A percentile compares a stretch with the other conserved stretches of the same genome.
Evolutionary conservation across 345 rosid genomes (phyloP).

Genomic region (Dovyalis caffra): DNA sequence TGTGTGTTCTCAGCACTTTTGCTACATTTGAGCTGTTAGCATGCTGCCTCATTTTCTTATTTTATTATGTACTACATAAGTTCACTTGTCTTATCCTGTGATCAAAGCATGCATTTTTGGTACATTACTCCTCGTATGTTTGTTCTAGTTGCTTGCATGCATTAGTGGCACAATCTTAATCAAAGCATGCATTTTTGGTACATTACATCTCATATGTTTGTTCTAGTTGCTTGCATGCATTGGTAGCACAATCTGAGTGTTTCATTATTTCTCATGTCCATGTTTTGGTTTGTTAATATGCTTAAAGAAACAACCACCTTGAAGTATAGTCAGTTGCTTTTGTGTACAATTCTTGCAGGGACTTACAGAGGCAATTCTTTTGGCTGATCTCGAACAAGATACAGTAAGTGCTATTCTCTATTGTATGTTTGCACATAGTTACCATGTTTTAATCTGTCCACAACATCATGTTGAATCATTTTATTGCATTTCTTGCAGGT

Average conservation of each 20-base stretch:
- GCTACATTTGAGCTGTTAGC: background rate
- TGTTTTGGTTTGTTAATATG: no score
- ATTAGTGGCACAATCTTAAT: no score
- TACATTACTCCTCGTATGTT: background rate
- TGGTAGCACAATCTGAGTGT: no score
- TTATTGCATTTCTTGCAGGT: constrained; percentile 44
- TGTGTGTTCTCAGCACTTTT: background rate
- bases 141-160: no score
- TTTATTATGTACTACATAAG: background rate
- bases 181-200: background rate
- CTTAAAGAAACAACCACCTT: constrained; percentile 2
- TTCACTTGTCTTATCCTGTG: background rate
- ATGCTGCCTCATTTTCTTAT: background rate
- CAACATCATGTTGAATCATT: background rate
- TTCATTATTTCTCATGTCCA: no score
- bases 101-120: background rate
- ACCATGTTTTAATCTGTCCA: background rate
- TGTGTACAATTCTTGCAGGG: constrained; percentile 47
- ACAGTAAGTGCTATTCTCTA: constrained; percentile 47
- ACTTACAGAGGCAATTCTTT: constrained; percentile 75
- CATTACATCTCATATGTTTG: no score
- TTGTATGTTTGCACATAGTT: background rate
- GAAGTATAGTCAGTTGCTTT: background rate
- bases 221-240: no score
- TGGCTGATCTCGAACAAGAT: constrained; percentile 82